A percentile compares a stretch with the other conserved stretches of the same genome.
Evolutionary conservation across 1,139 yeast species (phyloP).

Genomic region (Pichia inconspicua): DNA sequence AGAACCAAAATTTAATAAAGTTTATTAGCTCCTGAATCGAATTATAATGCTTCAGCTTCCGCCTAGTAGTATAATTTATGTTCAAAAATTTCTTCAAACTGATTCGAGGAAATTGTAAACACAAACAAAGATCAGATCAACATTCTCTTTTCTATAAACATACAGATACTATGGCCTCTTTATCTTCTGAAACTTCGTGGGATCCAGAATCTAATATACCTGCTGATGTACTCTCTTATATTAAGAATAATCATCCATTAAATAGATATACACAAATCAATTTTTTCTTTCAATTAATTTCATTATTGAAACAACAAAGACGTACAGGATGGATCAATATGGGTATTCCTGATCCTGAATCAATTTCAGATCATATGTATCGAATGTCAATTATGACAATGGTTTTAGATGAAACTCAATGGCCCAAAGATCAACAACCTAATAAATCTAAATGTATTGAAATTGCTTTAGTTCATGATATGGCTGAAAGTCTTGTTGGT

Average conservation of each 20-base stretch:
- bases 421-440: slow-evolving; percentile 24
- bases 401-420: slow-evolving; percentile 45
- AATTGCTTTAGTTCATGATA: slow-evolving; percentile 86
- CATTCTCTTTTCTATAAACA: no score
- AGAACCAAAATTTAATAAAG: neutral
- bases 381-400: slow-evolving; percentile 84
- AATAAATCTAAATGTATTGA: slow-evolving; percentile 53
- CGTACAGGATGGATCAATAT: slow-evolving; percentile 94
- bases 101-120: neutral
- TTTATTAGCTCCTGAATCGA: neutral
- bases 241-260: slow-evolving; percentile 22
- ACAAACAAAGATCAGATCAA: no score
- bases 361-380: slow-evolving; percentile 94
- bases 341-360: slow-evolving; percentile 55
- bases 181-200: slow-evolving; percentile 34
- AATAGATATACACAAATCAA: slow-evolving; percentile 28
- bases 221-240: slow-evolving; percentile 36
- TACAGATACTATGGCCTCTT: neutral
- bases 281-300: slow-evolving; percentile 70
- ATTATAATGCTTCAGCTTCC: no score
- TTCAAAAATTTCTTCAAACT: neutral
- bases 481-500: slow-evolving; percentile 90
- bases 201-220: slow-evolving; percentile 57
- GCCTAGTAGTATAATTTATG: no score
- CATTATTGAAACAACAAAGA: slow-evolving; percentile 67